These are phyloP conservation scores for Ceratocystis papillata DNA, from an alignment of 2,329 filamentous ascomycete genomes.

Conservation along the genomic window DNA sequence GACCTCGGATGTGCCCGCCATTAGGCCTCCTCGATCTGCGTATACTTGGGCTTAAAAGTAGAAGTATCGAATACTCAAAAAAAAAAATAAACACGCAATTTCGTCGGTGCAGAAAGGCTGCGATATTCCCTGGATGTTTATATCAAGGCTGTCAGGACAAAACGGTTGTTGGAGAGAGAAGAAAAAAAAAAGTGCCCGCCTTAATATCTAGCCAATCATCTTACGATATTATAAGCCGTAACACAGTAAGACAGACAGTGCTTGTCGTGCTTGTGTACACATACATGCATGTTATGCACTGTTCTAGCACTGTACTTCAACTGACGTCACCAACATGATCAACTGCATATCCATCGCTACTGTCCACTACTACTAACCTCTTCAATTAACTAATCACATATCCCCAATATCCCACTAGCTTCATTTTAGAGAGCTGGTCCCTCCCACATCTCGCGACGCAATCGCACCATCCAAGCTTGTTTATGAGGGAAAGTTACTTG, in stretches of 20 bases:
- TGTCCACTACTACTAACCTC: background rate
- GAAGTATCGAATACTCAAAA: too few relatives aligned
- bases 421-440: constrained; percentile 46
- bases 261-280: background rate
- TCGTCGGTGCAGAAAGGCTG: background rate
- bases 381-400: background rate
- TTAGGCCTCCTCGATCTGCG: background rate
- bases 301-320: background rate
- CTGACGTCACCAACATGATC: constrained; percentile 5
- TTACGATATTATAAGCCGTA: background rate
- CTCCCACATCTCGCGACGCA: constrained; percentile 70
- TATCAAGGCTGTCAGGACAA: background rate
- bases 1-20: constrained; percentile 15
- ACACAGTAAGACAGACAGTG: background rate
- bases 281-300: background rate
- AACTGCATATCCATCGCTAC: background rate
- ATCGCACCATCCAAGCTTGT: constrained; percentile 73
- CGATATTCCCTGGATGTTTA: background rate
- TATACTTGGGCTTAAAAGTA: background rate
- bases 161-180: background rate
- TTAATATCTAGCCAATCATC: constrained; percentile 12
- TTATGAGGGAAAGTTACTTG: constrained; percentile 87
- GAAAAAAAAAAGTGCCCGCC: constrained; percentile 11
- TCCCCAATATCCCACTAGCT: background rate
- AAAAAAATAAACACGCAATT: too few relatives aligned